Evolutionary conservation across 2,329 filamentous ascomycete species (phyloP).

Genomic region (Diaporthe citri): DNA sequence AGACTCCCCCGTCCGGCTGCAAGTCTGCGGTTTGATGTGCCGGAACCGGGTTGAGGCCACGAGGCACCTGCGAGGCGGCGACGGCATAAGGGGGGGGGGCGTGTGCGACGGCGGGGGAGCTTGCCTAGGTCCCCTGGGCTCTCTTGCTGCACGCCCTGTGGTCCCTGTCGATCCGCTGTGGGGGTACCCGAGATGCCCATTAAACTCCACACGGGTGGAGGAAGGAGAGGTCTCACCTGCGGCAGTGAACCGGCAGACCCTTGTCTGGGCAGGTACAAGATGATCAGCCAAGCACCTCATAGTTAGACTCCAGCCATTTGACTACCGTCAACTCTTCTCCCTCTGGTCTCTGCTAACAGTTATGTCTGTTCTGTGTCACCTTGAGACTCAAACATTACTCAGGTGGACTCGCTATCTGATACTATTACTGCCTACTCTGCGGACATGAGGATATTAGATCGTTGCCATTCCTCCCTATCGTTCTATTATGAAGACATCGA

Average conservation of each 20-base stretch:
- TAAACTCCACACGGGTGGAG: background rate
- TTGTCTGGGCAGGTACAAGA: background rate
- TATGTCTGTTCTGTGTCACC: too few relatives aligned
- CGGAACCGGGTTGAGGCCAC: conserved; percentile 27
- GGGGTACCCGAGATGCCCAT: background rate
- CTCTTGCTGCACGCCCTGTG: conserved; percentile 3
- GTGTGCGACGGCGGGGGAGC: background rate
- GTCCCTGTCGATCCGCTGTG: conserved; percentile 27
- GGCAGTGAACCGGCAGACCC: background rate
- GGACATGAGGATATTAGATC: background rate
- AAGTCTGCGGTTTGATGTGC: background rate
- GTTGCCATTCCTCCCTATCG: background rate
- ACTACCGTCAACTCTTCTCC: background rate
- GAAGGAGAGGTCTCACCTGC: background rate
- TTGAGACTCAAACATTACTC: background rate
- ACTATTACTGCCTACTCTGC: background rate
- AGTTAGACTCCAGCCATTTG: background rate
- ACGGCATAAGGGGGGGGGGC: background rate
- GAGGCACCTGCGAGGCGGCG: conserved; percentile 30
- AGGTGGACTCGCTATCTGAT: background rate
- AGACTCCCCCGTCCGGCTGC: background rate
- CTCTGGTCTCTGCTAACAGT: background rate
- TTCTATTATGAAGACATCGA: background rate
- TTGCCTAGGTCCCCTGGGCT: background rate
- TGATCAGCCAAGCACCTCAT: background rate